Evolutionary conservation across 2,329 filamentous ascomycete species (phyloP), one percentile per base, ranked within the genome.

Genomic region (Thielaviopsis musarum): DNA sequence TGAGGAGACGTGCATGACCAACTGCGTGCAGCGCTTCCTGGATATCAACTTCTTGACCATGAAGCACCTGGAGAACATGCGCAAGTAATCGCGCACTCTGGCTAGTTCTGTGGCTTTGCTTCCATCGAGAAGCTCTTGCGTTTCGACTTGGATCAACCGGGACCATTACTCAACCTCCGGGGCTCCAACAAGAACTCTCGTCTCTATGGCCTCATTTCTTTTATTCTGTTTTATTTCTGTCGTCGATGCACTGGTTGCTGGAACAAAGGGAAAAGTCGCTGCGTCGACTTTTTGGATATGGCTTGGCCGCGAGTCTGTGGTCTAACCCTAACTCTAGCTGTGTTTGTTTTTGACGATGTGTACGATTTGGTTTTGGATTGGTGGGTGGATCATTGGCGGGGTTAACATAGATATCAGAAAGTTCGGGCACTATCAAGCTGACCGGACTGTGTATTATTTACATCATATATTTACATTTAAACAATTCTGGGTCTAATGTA

Each of bases 21-120:
- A 95, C 76, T 98, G 93, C 69, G 90, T 97, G 60, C 88, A 95
- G 67, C 80, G 93, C 60, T 97, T 94, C 73, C 79, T 97, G 74
- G 93, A 98, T 72, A 81, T 90, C 63, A 93, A 91, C 73, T 73
- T 87, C 64, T 76, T 88, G 58, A 87, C 95, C n/a, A 75, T 96
- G 71, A 85, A 84, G 76, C 87, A 96, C 70, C 74, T 97, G 67
- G 84, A 93, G 70, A 79, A 69, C 63, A 73, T 80, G 74, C 74
- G 77, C 48, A 56, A 61, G 30, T 61, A 62, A 54, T 48, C 30
- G 10, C 30, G 30, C 30, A 28, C 24, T 26, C 24, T 26, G 38
- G 15, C 38, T 45, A n/a, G 38, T 41, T 13, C 26, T 28, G 26
- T 28, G 3, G 26, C 26, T 28, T 28, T 7, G 26, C 26, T 28